A percentile compares a stretch with the other conserved stretches of the same genome.
Evolutionary conservation across 495 filamentous ascomycete species (phyloP).

Genomic region (Xylaria venustula): DNA sequence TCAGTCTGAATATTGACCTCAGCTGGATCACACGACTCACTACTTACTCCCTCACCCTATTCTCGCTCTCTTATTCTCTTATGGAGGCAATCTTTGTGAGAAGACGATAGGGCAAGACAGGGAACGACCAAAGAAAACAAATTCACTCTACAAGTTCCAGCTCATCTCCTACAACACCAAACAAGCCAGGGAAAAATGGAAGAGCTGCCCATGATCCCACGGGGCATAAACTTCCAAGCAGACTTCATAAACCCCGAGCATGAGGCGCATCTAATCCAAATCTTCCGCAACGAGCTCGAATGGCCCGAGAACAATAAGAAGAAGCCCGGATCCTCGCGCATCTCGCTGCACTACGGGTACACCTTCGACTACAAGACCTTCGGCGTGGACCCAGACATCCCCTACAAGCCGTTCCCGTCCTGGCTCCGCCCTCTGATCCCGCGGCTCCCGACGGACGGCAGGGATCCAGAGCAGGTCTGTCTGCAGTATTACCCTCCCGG

Average conservation of each 20-base stretch:
- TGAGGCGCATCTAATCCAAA: conserved; percentile 14
- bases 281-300: conserved; percentile 16
- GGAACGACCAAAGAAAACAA: no score
- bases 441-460: background rate
- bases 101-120: no score
- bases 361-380: conserved; percentile 28
- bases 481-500: conserved; percentile 24
- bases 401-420: conserved; percentile 19
- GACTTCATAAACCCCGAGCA: conserved; percentile 20
- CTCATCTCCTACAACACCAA: no score
- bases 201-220: conserved; percentile 8
- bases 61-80: no score
- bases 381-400: conserved; percentile 19
- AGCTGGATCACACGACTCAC: no score
- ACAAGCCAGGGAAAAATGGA: no score
- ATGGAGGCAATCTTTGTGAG: no score
- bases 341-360: conserved; percentile 24
- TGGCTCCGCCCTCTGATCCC: conserved; percentile 22
- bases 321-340: background rate
- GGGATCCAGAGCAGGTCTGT: conserved; percentile 23
- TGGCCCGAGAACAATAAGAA: conserved; percentile 14
- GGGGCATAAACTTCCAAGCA: conserved; percentile 12
- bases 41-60: no score
- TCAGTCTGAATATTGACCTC: no score
- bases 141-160: no score